Conservation (phyloP, 2,329 filamentous ascomycete genomes). For the Exophiala aquamarina region DNA sequence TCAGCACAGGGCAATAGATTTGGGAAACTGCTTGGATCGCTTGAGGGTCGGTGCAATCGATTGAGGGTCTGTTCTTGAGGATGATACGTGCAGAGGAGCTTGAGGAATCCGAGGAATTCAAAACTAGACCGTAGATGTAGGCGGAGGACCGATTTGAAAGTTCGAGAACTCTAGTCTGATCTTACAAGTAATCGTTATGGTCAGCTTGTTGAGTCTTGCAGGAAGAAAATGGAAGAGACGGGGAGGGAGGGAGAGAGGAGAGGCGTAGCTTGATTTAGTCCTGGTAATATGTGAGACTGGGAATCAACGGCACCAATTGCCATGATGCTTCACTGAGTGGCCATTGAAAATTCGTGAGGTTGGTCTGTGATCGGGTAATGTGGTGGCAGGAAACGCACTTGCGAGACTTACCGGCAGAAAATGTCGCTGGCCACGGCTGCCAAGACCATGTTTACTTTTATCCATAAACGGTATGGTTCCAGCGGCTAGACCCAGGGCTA, state of each 20-base stretch:
- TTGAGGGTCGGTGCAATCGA: slow-evolving; percentile 10
- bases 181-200: background rate
- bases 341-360: slow-evolving; percentile 29
- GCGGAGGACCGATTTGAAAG: background rate
- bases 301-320: slow-evolving; percentile 16
- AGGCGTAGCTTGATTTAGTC: slow-evolving; percentile 38
- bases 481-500: background rate
- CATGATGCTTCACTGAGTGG: slow-evolving; percentile 14
- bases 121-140: background rate
- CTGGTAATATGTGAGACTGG: slow-evolving; percentile 22
- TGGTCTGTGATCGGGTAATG: slow-evolving; percentile 20
- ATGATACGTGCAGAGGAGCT: background rate
- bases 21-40: slow-evolving; percentile 8
- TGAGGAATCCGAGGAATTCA: background rate
- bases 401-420: background rate
- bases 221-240: slow-evolving; percentile 20
- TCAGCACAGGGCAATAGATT: slow-evolving; percentile 18
- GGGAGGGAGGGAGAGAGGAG: slow-evolving; percentile 33
- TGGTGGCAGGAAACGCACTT: slow-evolving; percentile 16
- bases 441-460: slow-evolving; percentile 10
- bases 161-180: too few species aligned
- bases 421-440: slow-evolving; percentile 3
- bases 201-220: slow-evolving; percentile 20
- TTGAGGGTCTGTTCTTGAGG: background rate
- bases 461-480: background rate